Evolutionary conservation across 164 flowering plant genomes (phyloP).

Genomic region (Saururus chinensis): DNA sequence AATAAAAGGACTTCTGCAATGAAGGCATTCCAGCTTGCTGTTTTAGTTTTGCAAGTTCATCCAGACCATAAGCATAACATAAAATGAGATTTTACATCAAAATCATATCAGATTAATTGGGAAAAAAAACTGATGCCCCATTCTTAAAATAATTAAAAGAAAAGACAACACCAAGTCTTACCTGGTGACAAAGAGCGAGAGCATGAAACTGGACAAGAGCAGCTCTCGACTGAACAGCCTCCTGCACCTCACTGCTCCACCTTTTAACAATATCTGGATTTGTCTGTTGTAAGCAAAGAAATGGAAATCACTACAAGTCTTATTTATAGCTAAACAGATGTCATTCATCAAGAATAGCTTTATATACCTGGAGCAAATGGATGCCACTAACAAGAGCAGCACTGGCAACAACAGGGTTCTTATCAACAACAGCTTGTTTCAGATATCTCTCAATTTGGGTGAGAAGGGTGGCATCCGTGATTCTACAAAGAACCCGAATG

Average conservation of each 20-base stretch:
- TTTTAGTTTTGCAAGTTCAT: too few relatives aligned
- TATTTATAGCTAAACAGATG: not conserved
- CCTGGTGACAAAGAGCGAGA: conserved; percentile 89
- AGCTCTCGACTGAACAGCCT: conserved; percentile 96
- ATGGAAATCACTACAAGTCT: not conserved
- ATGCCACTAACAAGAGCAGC: conserved; percentile 97
- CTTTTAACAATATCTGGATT: conserved; percentile 95
- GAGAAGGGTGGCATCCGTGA: conserved; percentile 88
- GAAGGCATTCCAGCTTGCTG: too few relatives aligned
- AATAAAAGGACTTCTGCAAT: too few relatives aligned
- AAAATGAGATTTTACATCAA: too few relatives aligned
- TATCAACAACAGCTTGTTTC: conserved; percentile 97
- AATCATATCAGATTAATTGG: not conserved
- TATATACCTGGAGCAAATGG: conserved; percentile 83
- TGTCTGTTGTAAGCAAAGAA: conserved; percentile 35
- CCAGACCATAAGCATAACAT: not conserved
- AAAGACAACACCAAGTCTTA: conserved; percentile 2
- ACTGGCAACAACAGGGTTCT: conserved; percentile 98
- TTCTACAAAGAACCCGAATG: conserved; percentile 85
- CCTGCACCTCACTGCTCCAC: conserved; percentile 99
- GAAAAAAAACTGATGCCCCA: not conserved
- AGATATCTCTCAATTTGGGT: conserved; percentile 94
- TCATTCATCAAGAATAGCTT: not conserved
- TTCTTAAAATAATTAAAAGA: not conserved
- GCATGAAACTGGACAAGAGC: conserved; percentile 97